Base-by-base conservation (phyloP, 2,329 filamentous ascomycete species). In the Pseudophaeomoniella oleicola region DNA sequence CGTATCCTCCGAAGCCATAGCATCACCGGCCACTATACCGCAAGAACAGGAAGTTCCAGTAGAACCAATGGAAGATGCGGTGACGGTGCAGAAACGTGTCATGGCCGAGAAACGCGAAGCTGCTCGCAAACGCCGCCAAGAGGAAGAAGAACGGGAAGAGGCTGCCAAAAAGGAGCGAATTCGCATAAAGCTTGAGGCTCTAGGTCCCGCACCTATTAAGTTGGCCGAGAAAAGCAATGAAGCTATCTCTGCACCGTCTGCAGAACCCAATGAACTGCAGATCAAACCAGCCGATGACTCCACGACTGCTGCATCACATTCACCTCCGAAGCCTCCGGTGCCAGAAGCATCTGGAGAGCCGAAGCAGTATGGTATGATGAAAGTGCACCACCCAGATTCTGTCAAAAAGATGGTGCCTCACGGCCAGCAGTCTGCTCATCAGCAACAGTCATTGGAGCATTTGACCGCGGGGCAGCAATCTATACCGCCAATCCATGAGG, bases 321-420 rank as follows among this genome's bases (percentile, higher is more conserved):
- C 67, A n/a, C 69, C 70, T 19, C 70, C 71, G 1, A 74, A 75
- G 45, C 70, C 70, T 27, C 71, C 70, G 22, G 63, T 72, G 16
- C 68, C 68, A 5, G 66, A 70, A 38, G 66, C 70, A 11, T 68
- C 64, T 37, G 69, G 69, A 19, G 69, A 68, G 42, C 64, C 71
- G 16, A 69, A 70, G 39, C 71, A 74, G 47, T 74, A 73, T 52
- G 71, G 71, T 31, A 66, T 74, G 66, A 74, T 74, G 64, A 75
- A 72, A 51, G 65, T 74, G 6, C 70, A 74, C 48, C 67, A 69
- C 45, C 60, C 70, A 17, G 68, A 72, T 39, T 56, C 65, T 4
- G 64, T 71, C 17, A 64, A 63, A 46, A 64, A 59, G 46, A 45
- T 62, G 32, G 17, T 34, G 22, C 22, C 22, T 27, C 22, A 27